Evolutionary conservation across 2,329 filamentous ascomycete species (phyloP).

Genomic region (Colletotrichum sublineola): DNA sequence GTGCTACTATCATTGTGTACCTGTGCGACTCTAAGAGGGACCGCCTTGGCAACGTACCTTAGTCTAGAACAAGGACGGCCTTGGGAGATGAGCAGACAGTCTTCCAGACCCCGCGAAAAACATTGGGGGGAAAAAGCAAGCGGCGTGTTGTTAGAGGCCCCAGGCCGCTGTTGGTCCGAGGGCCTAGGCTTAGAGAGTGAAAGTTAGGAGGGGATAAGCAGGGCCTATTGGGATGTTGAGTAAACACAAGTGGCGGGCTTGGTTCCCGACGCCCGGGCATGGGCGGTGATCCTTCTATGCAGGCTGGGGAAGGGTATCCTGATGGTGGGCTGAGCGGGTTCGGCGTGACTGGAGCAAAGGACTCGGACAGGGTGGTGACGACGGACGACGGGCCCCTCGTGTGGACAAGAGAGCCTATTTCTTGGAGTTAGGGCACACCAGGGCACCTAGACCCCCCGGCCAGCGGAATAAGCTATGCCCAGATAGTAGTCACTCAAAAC

Average conservation of each 20-base stretch:
- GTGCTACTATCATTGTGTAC: no score
- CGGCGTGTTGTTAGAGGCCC: neutral
- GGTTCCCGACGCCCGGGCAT: neutral
- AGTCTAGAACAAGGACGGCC: neutral
- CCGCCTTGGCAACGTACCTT: no score
- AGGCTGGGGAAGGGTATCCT: neutral
- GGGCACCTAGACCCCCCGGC: neutral
- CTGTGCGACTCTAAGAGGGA: no score
- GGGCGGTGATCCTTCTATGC: neutral
- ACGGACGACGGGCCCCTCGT: neutral
- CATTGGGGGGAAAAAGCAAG: neutral
- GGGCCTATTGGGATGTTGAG: neutral
- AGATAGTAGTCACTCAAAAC: neutral
- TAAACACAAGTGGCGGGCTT: constrained; percentile 1
- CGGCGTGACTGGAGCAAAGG: neutral
- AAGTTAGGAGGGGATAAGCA: neutral
- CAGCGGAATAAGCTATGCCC: neutral
- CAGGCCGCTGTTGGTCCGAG: neutral
- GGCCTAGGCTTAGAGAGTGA: neutral
- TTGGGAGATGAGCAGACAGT: neutral
- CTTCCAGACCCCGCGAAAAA: neutral
- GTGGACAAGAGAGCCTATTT: neutral
- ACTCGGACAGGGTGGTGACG: neutral
- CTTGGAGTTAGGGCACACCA: neutral
- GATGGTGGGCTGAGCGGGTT: neutral